Base-by-base conservation (phyloP, 768 basidiomycete species). In the Phlegmacium glaucopus region DNA sequence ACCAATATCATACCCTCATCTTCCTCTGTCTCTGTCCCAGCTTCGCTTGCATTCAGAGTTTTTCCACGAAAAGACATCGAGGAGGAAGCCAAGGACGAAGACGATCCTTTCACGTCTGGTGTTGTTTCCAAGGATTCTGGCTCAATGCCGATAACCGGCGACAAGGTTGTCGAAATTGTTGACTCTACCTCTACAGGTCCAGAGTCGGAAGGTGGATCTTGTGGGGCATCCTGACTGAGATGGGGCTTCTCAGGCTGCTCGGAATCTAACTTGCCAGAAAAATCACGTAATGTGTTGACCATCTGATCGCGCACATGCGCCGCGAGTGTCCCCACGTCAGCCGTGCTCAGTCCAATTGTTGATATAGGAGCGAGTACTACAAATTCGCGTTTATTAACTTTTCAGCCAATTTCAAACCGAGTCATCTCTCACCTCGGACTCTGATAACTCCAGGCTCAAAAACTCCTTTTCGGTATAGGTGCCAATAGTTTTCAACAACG, bases 401-500 rank as follows among this genome's bases (percentile, higher is more conserved):
- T 22, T 5, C 22, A 5, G 22, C 22, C 22, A 3, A n/a, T 22
- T 22, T 22, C 5, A 22, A 22, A 22, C 3, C 22, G 22, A 22
- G 22, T 22, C 22, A 3, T n/a, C 6, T 34, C 83, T 49, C 58
- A 92, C 96, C 90, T 76, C 80, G 82, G 54, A 98, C 77, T 61
- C 79, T 89, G 52, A 98, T 72, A 9, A 74, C 77, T 0, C 95
- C 95, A 18, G 74, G 66, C 32, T 83, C 82, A 53, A 97, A 90
- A 15, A 83, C 70, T 29, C 85, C 85, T 52, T 82, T 77, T 60
- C 80, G 83, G 65, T 96, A 98, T 39, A 95, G 55, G 51, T 80
- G 70, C 78, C 90, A 90, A 64, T 98, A 99, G 65, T 97, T 97
- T 72, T 98, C 93, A 43, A 83, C 82, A 2, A 98, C 85, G 43